A percentile compares a stretch with the other conserved stretches of the same genome.
These are phyloP conservation scores for Mallotus repandus DNA, from an alignment of 441 rosid species.

Conservation along the genomic window DNA sequence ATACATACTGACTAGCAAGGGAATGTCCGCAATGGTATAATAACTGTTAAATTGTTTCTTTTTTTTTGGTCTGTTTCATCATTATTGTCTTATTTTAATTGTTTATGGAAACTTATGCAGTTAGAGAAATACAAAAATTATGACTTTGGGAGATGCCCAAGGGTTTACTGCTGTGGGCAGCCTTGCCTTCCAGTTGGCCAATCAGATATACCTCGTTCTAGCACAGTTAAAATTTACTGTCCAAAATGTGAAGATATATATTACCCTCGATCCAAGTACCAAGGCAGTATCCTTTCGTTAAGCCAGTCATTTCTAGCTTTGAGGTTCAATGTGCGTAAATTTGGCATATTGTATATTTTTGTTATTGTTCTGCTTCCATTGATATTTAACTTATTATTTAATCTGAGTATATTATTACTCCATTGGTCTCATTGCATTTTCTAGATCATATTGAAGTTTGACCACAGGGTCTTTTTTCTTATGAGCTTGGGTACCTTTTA, in stretches of 20 bases:
- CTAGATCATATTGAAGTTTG: no score
- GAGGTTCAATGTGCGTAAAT: no score
- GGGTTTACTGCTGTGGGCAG: conserved; percentile 97
- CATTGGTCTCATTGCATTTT: neutral
- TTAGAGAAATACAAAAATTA: conserved; percentile 86
- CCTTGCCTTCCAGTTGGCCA: conserved; percentile 99
- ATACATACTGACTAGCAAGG: conserved; percentile 88
- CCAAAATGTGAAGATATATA: conserved; percentile 93
- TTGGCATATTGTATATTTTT: no score
- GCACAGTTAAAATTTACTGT: conserved; percentile 91
- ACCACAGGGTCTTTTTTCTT: neutral
- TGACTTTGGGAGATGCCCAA: conserved; percentile 97
- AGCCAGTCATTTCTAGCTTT: neutral
- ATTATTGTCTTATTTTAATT: neutral
- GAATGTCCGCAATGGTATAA: conserved; percentile 88
- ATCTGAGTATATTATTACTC: neutral
- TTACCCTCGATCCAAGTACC: conserved; percentile 94
- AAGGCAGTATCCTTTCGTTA: conserved; percentile 87
- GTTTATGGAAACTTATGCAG: conserved; percentile 35
- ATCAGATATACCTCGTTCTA: conserved; percentile 91
- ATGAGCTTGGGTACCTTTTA: neutral
- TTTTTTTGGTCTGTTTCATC: conserved; percentile 3
- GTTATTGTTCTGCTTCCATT: neutral
- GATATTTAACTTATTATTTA: no score
- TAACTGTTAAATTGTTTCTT: neutral